A percentile compares a stretch with the other conserved stretches of the same genome.
phyloP scores from a whole-genome alignment of 306 rosid species.

The Gynostemma pentaphyllum region DNA sequence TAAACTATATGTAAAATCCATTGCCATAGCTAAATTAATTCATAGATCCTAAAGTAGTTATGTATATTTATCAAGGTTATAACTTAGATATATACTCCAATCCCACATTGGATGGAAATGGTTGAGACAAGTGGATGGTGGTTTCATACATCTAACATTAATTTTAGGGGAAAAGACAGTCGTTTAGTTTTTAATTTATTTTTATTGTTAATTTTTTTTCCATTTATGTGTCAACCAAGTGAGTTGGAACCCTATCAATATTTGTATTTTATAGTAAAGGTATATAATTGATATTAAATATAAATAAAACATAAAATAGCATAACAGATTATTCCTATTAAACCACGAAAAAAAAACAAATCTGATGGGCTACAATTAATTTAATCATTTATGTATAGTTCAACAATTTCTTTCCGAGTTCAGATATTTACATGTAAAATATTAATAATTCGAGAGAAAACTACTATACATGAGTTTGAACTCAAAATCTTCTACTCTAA shows the following conservation, averaged over 20 bases:
- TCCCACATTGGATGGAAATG: conserved; percentile 1
- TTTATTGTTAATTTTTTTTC: background rate
- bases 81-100: background rate
- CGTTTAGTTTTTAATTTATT: background rate
- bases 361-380: too few species aligned
- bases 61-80: too few species aligned
- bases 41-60: background rate
- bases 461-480: too few species aligned
- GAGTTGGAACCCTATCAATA: background rate
- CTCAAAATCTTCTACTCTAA: too few species aligned
- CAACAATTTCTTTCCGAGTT: too few species aligned
- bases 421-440: too few species aligned
- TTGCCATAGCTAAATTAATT: background rate
- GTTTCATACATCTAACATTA: conserved; percentile 1
- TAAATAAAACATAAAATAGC: too few species aligned
- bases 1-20: background rate
- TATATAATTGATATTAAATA: too few species aligned
- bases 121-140: conserved; percentile 6
- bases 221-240: background rate
- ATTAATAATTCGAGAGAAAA: too few species aligned
- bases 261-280: background rate
- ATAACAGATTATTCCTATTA: too few species aligned
- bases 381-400: too few species aligned
- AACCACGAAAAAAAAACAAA: too few species aligned
- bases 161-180: background rate